Evolutionary conservation across 345 rosid genomes (phyloP).

Genomic region (Clausena lansium): DNA sequence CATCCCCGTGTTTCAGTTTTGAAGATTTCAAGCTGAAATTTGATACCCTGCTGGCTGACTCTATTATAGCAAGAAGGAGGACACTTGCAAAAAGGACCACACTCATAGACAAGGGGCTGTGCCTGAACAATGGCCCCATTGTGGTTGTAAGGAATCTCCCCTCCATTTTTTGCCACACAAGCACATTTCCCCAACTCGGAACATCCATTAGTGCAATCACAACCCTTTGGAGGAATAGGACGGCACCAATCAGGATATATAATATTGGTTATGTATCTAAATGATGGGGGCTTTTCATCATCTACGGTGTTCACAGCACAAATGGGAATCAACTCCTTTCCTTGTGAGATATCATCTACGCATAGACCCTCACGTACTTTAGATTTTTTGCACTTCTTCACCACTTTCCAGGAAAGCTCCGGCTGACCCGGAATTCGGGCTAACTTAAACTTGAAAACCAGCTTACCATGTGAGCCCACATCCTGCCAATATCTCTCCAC

Average conservation of each 20-base stretch:
- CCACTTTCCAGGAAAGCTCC: conserved; percentile 79
- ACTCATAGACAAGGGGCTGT: conserved; percentile 69
- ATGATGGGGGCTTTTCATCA: conserved; percentile 65
- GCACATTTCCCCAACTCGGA: conserved; percentile 45
- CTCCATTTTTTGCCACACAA: conserved; percentile 65
- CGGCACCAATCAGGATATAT: conserved; percentile 56
- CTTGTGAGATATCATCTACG: conserved; percentile 57
- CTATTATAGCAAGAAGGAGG: conserved; percentile 70
- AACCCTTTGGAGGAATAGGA: conserved; percentile 47
- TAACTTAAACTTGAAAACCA: conserved; percentile 64
- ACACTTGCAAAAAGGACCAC: conserved; percentile 81
- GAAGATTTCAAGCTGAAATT: conserved; percentile 72
- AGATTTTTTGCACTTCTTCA: conserved; percentile 47
- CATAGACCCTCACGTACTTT: conserved; percentile 62
- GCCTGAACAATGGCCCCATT: conserved; percentile 70
- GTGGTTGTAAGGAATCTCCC: conserved; percentile 74
- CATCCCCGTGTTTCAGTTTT: conserved; percentile 82
- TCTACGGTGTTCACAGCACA: conserved; percentile 71
- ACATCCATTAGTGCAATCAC: conserved; percentile 59
- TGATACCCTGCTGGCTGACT: conserved; percentile 75
- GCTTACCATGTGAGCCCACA: conserved; percentile 63
- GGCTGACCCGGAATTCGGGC: conserved; percentile 66
- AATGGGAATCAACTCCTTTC: conserved; percentile 63
- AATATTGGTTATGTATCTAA: conserved; percentile 51
- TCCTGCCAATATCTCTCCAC: conserved; percentile 58